A percentile compares a stretch with the other conserved stretches of the same genome.
Evolutionary conservation across 2,329 filamentous ascomycete species (phyloP).

Genomic region (Ophiostoma australiae): DNA sequence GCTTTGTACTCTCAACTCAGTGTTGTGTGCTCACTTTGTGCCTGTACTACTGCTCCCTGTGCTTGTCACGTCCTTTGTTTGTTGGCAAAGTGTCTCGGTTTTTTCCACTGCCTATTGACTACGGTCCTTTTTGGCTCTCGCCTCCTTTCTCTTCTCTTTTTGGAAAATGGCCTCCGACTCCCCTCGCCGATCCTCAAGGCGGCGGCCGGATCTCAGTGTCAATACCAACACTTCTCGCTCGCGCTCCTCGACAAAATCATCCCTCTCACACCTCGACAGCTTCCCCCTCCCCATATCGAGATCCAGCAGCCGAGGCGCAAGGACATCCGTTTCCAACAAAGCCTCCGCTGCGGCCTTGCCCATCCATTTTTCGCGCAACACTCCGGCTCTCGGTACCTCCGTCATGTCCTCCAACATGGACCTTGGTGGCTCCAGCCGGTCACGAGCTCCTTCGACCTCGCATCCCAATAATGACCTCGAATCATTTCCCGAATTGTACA

Average conservation of each 20-base stretch:
- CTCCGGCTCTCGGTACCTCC: conserved; percentile 22
- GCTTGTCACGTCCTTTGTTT: background rate
- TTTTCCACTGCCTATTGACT: background rate
- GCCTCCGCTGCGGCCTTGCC: background rate
- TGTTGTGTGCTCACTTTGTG: conserved; percentile 2
- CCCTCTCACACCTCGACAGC: background rate
- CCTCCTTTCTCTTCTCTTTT: background rate
- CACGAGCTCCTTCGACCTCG: conserved; percentile 30
- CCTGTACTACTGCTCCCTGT: background rate
- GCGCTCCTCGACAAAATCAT: conserved; percentile 20
- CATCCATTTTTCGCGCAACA: background rate
- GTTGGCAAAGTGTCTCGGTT: background rate
- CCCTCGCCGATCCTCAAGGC: conserved; percentile 28
- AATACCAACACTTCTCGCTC: conserved; percentile 34
- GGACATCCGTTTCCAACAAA: conserved; percentile 14
- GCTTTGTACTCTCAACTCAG: background rate
- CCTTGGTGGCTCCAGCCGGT: conserved; percentile 29
- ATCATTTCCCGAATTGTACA: conserved; percentile 39
- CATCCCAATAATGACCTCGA: conserved; percentile 33
- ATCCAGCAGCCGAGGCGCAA: conserved; percentile 19
- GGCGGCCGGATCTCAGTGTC: conserved; percentile 38
- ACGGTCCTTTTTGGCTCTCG: background rate
- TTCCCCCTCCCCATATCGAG: conserved; percentile 24
- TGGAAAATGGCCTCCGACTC: conserved; percentile 18
- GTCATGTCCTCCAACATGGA: conserved; percentile 33